Percentiles rank a stretch among this genome's conserved stretches.
Evolutionary conservation across 2,329 filamentous ascomycete genomes (phyloP).

Genomic region (Clonostachys rhizophaga): DNA sequence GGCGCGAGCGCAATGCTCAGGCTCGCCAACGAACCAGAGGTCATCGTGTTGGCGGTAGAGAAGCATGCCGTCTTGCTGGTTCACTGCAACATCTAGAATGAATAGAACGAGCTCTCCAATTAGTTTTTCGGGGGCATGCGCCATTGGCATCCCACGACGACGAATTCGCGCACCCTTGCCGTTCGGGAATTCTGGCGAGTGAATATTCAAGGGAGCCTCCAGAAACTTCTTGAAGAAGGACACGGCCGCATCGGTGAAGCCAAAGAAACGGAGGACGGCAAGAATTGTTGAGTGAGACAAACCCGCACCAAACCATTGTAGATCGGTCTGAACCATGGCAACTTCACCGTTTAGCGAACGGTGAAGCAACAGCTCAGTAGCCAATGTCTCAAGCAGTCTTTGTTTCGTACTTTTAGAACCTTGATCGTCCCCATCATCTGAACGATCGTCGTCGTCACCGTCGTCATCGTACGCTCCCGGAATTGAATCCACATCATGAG

Average conservation of each 20-base stretch:
- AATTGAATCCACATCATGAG: background rate
- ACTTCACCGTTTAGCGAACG: slow-evolving; percentile 16
- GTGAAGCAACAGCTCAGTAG: background rate
- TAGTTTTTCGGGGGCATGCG: background rate
- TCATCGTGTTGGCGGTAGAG: slow-evolving; percentile 55
- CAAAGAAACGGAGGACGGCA: slow-evolving; percentile 48
- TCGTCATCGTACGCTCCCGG: background rate
- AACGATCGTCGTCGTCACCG: background rate
- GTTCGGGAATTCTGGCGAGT: background rate
- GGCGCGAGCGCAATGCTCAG: slow-evolving; percentile 29
- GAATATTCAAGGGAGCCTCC: background rate
- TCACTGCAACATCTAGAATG: slow-evolving; percentile 45
- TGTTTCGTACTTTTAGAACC: background rate
- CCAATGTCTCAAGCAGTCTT: background rate
- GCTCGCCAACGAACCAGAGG: slow-evolving; percentile 39
- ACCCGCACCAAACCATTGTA: slow-evolving; percentile 51
- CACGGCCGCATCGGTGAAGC: slow-evolving; percentile 31
- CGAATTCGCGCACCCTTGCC: background rate
- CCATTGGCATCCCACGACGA: background rate
- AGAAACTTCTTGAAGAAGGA: background rate
- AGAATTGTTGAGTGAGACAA: slow-evolving; percentile 52
- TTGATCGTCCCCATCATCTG: background rate
- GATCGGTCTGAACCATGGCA: slow-evolving; percentile 50
- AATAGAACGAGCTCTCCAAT: background rate
- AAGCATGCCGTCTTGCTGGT: slow-evolving; percentile 40